Evolutionary conservation across 1,284 basidiomycete species (phyloP).

Genomic region (Inonotus obliquus): DNA sequence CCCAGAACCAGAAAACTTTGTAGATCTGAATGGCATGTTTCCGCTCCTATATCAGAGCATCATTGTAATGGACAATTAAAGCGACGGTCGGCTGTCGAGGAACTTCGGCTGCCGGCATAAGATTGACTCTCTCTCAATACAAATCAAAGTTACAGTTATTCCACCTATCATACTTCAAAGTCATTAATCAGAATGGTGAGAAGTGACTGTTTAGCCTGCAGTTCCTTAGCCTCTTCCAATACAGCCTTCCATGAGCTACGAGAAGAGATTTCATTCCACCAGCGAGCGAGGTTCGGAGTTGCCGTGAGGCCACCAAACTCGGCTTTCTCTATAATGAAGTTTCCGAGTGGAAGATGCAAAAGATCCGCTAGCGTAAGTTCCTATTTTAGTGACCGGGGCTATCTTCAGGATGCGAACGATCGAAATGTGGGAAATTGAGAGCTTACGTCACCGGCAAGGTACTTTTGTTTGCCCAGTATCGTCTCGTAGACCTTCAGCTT

Average conservation of each 20-base stretch:
- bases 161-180: too few species aligned
- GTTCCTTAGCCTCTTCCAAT: not conserved
- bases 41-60: too few species aligned
- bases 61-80: too few species aligned
- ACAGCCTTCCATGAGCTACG: constrained; percentile 9
- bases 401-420: not conserved
- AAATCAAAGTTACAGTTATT: too few species aligned
- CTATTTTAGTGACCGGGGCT: constrained; percentile 23
- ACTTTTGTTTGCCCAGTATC: constrained; percentile 43
- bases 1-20: too few species aligned
- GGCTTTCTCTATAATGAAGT: constrained; percentile 21
- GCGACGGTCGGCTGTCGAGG: too few species aligned
- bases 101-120: too few species aligned
- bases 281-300: constrained; percentile 29
- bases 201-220: too few species aligned
- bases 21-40: too few species aligned
- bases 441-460: constrained; percentile 40
- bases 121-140: too few species aligned
- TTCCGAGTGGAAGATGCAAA: constrained; percentile 46
- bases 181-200: too few species aligned
- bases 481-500: constrained; percentile 41
- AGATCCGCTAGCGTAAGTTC: constrained; percentile 46
- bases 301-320: constrained; percentile 23
- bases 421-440: too few species aligned
- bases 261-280: constrained; percentile 14